Percentiles rank a stretch among this genome's conserved stretches.
phyloP scores from a whole-genome alignment of 495 filamentous ascomycete species.

The Penicillium lagena region DNA sequence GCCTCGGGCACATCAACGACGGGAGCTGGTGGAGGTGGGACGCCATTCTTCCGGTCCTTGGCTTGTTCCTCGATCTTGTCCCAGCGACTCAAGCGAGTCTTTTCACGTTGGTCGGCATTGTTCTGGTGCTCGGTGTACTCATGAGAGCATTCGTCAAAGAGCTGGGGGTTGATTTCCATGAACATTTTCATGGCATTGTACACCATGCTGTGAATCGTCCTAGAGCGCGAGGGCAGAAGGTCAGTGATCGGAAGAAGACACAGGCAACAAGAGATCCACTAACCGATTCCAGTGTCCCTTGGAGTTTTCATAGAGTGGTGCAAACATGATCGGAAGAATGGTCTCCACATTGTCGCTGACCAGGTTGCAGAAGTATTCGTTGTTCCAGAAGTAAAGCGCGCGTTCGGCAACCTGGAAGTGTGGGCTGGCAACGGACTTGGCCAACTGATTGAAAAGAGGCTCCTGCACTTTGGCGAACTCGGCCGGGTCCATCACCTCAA shows the following conservation, averaged over 20 bases:
- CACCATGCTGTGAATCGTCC: conserved; percentile 99
- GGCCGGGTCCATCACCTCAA: conserved; percentile 98
- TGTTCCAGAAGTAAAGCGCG: conserved; percentile 99
- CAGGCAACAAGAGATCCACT: conserved; percentile 11
- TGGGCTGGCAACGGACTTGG: conserved; percentile 95
- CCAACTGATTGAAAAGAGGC: conserved; percentile 91
- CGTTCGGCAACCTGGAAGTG: conserved; percentile 98
- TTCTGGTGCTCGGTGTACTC: conserved; percentile 98
- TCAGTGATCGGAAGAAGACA: not conserved
- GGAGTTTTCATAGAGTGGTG: conserved; percentile 96
- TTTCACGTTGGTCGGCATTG: conserved; percentile 70
- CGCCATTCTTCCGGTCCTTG: conserved; percentile 54
- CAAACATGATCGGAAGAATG: conserved; percentile 99
- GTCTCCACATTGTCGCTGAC: conserved; percentile 99
- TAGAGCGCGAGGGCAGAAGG: conserved; percentile 27
- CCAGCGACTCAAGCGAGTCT: conserved; percentile 76
- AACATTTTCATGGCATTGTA: conserved; percentile 99
- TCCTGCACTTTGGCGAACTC: conserved; percentile 99
- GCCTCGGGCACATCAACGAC: conserved; percentile 46
- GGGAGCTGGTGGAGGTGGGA: conserved; percentile 29
- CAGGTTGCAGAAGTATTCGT: conserved; percentile 99
- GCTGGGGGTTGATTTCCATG: conserved; percentile 98
- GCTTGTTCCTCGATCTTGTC: conserved; percentile 77
- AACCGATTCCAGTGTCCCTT: conserved; percentile 99
- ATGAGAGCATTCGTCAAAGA: conserved; percentile 97